phyloP scores from a whole-genome alignment of 305 asterid species.

The Withania somnifera region DNA sequence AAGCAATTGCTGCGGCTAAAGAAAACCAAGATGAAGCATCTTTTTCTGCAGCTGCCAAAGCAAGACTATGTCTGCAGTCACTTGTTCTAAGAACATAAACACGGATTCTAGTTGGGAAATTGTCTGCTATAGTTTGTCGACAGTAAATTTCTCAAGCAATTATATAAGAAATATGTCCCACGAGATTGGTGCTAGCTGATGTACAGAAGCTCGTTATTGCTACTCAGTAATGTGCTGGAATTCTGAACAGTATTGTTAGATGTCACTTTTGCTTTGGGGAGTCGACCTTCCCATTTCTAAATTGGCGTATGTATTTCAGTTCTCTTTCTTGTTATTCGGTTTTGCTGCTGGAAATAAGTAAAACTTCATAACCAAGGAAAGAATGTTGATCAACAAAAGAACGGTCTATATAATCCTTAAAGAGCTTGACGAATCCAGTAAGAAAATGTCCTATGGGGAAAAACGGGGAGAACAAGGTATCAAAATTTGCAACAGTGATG shows the following conservation, averaged over 20 bases:
- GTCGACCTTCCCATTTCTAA: background rate
- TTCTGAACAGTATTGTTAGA: background rate
- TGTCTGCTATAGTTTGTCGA: background rate
- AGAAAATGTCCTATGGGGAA: background rate
- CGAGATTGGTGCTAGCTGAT: background rate
- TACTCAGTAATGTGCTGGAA: background rate
- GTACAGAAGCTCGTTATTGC: background rate
- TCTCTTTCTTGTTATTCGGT: background rate
- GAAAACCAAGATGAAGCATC: constrained; percentile 69
- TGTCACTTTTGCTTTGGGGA: background rate
- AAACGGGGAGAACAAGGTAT: background rate
- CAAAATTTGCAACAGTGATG: constrained; percentile 56
- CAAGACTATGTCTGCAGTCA: constrained; percentile 67
- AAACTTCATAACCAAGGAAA: background rate
- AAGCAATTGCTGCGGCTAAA: constrained; percentile 65
- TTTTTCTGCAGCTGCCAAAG: constrained; percentile 60
- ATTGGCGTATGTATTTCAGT: background rate
- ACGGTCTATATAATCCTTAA: background rate
- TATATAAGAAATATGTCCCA: background rate
- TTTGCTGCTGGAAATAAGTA: background rate
- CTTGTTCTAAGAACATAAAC: constrained; percentile 27
- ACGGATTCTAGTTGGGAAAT: background rate
- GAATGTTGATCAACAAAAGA: background rate
- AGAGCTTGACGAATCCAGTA: background rate
- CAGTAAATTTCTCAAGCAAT: background rate